Evolutionary conservation across 1,284 basidiomycete species (phyloP).

Genomic region (Coniferiporia sulphurascens): DNA sequence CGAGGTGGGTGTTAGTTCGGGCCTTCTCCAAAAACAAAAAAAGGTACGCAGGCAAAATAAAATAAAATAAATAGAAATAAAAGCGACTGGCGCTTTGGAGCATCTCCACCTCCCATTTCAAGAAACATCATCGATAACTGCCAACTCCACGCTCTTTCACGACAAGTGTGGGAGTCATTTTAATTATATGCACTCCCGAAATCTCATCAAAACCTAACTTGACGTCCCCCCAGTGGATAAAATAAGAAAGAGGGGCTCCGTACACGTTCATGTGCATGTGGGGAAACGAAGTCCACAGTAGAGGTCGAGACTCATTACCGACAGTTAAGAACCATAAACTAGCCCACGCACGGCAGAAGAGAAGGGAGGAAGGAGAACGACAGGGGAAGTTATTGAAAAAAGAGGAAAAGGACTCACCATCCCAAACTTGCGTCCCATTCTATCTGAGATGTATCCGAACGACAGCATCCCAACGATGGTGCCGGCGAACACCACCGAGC

Average conservation of each 20-base stretch:
- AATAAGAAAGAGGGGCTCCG: neutral
- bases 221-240: neutral
- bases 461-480: conserved; percentile 79
- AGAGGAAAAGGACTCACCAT: conserved; percentile 50
- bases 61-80: neutral
- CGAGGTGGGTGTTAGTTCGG: neutral
- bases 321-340: too few species aligned
- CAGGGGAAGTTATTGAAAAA: neutral
- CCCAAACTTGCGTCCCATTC: conserved; percentile 83
- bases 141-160: neutral
- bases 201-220: neutral
- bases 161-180: neutral
- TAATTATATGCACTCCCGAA: neutral
- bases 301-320: too few species aligned
- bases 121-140: neutral
- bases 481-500: conserved; percentile 74
- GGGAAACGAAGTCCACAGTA: too few species aligned
- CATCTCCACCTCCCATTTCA: too few species aligned
- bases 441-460: conserved; percentile 81
- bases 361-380: neutral
- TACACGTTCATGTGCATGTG: neutral
- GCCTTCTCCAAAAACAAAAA: neutral
- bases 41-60: neutral
- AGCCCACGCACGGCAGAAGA: neutral
- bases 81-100: neutral